Base-by-base conservation (phyloP, 495 filamentous ascomycete genomes). In the Penicillium desertorum region DNA sequence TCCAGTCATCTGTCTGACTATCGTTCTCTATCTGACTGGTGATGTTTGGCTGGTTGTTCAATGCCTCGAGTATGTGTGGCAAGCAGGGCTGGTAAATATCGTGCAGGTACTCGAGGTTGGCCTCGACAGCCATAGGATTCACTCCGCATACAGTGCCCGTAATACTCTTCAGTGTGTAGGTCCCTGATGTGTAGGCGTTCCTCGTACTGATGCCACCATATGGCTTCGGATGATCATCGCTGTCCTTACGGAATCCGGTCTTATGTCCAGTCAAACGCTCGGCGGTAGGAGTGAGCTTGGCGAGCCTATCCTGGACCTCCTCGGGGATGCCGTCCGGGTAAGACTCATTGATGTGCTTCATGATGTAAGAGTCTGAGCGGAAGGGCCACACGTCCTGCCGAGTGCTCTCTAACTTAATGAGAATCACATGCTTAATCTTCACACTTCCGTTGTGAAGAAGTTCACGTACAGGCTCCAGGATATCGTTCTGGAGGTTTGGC, bases 81-180 rank as follows among this genome's bases (percentile, higher is more conserved):
- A 76, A 56, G 56, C 75, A 77, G 3, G 75, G 75, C 56, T 77
- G 75, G 51, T 77, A 77, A 27, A 74, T 73, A 41, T 74, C 68
- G 37, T 71, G 59, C 41, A 56, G 48, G 27, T 69, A 68, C 54
- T 76, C 73, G 23, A 62, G 61, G 45, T 69, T 65, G 47, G 70
- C 70, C 36, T 73, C 66, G 29, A 67, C 73, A 43, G 67, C 66
- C 11, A 76, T 61, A 4, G 73, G 71, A 59, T 68, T 68, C 39
- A 78, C 68, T 6, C 78, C 78, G 45, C 79, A 81, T 19, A 79
- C 60, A 16, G 72, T 77, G 3, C 75, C 78, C 1, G 72, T 61
- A 7, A 80, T 45, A 56, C 73, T 77, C 59, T 81, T 81, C 20
- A 80, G 59, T 2, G 79, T 80, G 52, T 77, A 79, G 19, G 76